phyloP scores from a whole-genome alignment of 805 yeast genomes.

The Cyberlindnera lachancei region DNA sequence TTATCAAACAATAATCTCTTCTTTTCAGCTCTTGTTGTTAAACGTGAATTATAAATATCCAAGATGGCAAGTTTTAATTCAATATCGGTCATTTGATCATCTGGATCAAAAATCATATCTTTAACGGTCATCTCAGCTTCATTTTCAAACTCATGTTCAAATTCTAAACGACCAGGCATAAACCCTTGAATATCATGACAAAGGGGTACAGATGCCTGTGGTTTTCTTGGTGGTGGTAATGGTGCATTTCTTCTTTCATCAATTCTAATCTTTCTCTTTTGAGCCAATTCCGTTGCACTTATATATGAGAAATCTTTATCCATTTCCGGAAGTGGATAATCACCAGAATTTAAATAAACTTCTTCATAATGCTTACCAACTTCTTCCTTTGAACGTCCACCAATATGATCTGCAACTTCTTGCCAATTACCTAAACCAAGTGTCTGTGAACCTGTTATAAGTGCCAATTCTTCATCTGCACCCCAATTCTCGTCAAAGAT shows the following conservation, averaged over 20 bases:
- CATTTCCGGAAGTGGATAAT: conserved; percentile 88
- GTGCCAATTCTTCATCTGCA: conserved; percentile 89
- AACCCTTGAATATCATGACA: conserved; percentile 97
- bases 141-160: conserved; percentile 93
- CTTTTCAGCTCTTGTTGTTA: conserved; percentile 88
- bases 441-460: conserved; percentile 88
- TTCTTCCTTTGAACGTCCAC: conserved; percentile 86
- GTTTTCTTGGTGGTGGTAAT: conserved; percentile 79
- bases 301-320: conserved; percentile 55
- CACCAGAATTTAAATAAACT: conserved; percentile 57
- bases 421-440: conserved; percentile 96
- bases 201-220: conserved; percentile 87
- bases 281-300: conserved; percentile 61
- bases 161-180: conserved; percentile 98
- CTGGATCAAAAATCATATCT: conserved; percentile 93
- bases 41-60: conserved; percentile 82
- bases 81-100: conserved; percentile 81
- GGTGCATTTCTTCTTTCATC: conserved; percentile 69
- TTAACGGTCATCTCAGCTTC: conserved; percentile 93
- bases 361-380: conserved; percentile 76
- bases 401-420: conserved; percentile 94
- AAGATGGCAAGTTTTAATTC: conserved; percentile 82
- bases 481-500: conserved; percentile 92
- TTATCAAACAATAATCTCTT: conserved; percentile 77
- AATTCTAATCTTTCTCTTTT: conserved; percentile 58